Conservation (phyloP, 148 eudicot genomes). For the Fagopyrum esculentum region DNA sequence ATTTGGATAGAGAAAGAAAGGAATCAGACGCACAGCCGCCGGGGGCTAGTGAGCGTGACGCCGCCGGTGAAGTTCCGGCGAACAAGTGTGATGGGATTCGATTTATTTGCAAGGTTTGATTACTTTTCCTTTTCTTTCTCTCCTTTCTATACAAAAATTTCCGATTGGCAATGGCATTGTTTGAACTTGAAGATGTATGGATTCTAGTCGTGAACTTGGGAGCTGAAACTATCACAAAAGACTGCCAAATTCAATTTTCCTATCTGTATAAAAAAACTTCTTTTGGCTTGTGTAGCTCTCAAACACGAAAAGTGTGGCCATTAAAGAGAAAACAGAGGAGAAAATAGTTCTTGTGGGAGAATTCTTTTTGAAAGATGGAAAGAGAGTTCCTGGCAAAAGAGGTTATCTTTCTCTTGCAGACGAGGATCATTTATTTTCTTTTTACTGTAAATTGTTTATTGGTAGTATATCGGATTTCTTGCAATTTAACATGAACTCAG, state of each 20-base stretch:
- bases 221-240: background rate
- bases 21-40: background rate
- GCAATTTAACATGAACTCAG: constrained; percentile 5
- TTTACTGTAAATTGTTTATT: background rate
- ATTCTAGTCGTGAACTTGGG: background rate
- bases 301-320: constrained; percentile 40
- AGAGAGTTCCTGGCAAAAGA: constrained; percentile 31
- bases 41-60: background rate
- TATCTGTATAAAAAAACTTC: background rate
- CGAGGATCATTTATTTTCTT: constrained; percentile 5
- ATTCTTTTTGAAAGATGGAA: constrained; percentile 38
- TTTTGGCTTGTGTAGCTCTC: constrained; percentile 40
- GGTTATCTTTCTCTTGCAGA: constrained; percentile 23
- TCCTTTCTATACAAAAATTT: background rate
- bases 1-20: background rate
- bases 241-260: background rate
- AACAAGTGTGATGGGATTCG: background rate
- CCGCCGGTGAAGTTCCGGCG: background rate
- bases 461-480: background rate
- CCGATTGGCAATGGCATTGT: background rate
- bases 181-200: background rate
- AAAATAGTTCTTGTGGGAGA: constrained; percentile 46
- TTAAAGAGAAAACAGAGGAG: constrained; percentile 30
- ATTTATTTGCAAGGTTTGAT: constrained; percentile 19
- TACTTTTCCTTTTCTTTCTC: background rate